Evolutionary conservation across 2,329 filamentous ascomycete genomes (phyloP).

Genomic region (Scolecobasidium constrictum): DNA sequence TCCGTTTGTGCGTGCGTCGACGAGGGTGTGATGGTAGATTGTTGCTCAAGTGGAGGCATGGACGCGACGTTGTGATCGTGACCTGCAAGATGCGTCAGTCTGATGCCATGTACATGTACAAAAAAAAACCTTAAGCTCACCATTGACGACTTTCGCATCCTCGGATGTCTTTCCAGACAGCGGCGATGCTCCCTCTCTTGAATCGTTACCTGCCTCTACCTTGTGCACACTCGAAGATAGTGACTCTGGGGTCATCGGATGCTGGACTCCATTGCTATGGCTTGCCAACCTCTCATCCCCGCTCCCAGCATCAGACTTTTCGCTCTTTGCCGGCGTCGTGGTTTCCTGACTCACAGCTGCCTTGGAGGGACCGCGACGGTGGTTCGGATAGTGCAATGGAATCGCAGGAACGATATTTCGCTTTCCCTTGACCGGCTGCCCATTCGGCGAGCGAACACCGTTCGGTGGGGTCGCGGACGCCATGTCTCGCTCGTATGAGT

Average conservation of each 20-base stretch:
- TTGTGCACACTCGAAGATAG: conserved; percentile 2
- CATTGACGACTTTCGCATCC: background rate
- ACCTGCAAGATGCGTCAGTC: too few relatives aligned
- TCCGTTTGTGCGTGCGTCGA: background rate
- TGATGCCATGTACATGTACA: too few relatives aligned
- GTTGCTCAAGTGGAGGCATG: too few relatives aligned
- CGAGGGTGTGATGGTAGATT: too few relatives aligned
- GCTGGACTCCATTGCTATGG: background rate
- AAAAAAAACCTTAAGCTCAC: background rate
- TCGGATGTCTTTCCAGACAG: background rate
- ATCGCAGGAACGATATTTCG: conserved; percentile 1
- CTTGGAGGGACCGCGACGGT: too few relatives aligned
- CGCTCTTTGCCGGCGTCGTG: background rate
- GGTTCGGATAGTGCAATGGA: background rate
- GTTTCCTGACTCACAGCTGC: background rate
- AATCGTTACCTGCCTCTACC: background rate
- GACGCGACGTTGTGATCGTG: too few relatives aligned
- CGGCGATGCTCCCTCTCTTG: background rate
- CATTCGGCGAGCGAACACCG: too few relatives aligned
- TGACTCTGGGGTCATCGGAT: conserved; percentile 6
- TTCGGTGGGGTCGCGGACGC: too few relatives aligned
- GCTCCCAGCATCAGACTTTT: conserved; percentile 3
- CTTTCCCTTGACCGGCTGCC: too few relatives aligned
- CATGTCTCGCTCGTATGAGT: too few relatives aligned
- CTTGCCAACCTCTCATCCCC: background rate